Evolutionary conservation across 164 flowering plant species (phyloP).

Genomic region (Houttuynia cordata): DNA sequence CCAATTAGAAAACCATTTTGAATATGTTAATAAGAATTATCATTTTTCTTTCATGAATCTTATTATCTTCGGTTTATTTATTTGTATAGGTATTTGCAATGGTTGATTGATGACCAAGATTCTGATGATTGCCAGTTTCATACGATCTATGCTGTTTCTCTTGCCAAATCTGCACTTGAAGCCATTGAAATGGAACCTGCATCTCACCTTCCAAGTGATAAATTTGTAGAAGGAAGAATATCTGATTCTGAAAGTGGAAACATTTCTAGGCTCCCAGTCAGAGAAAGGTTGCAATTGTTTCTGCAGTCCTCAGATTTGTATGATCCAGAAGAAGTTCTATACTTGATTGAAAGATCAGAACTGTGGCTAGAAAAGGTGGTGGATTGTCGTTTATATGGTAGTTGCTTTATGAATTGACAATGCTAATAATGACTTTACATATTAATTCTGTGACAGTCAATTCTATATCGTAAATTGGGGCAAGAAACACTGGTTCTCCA

Average conservation of each 20-base stretch:
- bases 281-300: constrained; percentile 78
- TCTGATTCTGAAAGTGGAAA: constrained; percentile 20
- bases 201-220: constrained; percentile 13
- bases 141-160: constrained; percentile 81
- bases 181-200: constrained; percentile 21
- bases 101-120: constrained; percentile 96
- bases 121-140: constrained; percentile 63
- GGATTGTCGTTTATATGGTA: neutral
- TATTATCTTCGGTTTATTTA: neutral
- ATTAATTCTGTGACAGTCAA: constrained; percentile 50
- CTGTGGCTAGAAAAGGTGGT: constrained; percentile 95
- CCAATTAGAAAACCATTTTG: neutral
- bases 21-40: too few relatives aligned
- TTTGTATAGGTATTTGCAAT: constrained; percentile 61
- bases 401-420: neutral
- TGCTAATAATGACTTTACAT: neutral
- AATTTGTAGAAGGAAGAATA: constrained; percentile 8
- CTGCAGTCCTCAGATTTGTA: constrained; percentile 83
- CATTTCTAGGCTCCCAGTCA: constrained; percentile 36
- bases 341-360: constrained; percentile 86
- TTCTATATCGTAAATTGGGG: constrained; percentile 83
- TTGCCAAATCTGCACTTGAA: constrained; percentile 77
- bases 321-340: constrained; percentile 89
- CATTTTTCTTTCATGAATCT: too few relatives aligned
- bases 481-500: constrained; percentile 92